phyloP scores from a whole-genome alignment of 306 rosid species.

The Canavalia gladiata region DNA sequence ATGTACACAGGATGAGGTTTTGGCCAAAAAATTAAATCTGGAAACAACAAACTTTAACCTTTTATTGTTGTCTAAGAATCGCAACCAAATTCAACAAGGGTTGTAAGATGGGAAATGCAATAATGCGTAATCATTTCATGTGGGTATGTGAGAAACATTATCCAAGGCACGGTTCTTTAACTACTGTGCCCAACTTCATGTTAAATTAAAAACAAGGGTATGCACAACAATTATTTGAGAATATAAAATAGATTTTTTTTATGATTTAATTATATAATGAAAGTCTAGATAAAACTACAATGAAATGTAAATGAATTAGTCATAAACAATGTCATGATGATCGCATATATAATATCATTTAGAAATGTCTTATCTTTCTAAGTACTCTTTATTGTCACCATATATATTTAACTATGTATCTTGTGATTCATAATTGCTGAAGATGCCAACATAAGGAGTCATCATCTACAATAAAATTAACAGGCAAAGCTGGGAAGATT shows the following conservation, averaged over 20 bases:
- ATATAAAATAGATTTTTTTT: neutral
- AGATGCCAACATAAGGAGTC: constrained; percentile 28
- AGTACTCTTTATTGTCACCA: neutral
- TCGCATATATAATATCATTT: neutral
- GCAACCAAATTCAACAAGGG: neutral
- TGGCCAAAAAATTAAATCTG: neutral
- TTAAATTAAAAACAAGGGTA: neutral
- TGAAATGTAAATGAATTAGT: neutral
- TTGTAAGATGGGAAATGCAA: neutral
- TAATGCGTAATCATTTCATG: neutral
- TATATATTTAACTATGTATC: neutral
- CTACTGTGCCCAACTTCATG: neutral
- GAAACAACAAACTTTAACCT: neutral
- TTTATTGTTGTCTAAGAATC: constrained; percentile 4
- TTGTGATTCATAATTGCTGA: constrained; percentile 45
- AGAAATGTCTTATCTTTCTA: neutral
- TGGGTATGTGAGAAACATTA: neutral
- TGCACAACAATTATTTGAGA: neutral
- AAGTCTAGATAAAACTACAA: neutral
- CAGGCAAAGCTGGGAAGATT: constrained; percentile 37
- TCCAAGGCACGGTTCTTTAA: neutral
- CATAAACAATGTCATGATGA: neutral
- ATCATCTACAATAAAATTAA: constrained; percentile 49
- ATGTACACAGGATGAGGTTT: neutral
- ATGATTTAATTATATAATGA: neutral